Conservation (phyloP, 1,284 basidiomycete genomes). For the Tilletiopsis washingtonensis region DNA sequence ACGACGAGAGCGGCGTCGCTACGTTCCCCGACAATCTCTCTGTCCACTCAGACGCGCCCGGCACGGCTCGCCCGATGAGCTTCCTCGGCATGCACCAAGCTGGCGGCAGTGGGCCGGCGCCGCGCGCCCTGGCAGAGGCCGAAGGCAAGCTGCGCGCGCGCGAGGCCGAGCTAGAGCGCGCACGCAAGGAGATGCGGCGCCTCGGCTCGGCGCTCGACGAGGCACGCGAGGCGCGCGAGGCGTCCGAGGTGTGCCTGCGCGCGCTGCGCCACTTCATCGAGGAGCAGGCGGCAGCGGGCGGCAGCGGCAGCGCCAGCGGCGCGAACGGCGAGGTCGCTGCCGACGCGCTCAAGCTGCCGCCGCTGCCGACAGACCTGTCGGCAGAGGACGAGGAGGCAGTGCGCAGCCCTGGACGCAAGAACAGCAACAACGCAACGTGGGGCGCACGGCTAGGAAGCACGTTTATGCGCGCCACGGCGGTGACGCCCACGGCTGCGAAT, state of each 20-base stretch:
- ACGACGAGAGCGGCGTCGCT: no score
- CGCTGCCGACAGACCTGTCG: conserved; percentile 31
- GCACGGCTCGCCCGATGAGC: neutral
- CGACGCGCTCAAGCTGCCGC: conserved; percentile 31
- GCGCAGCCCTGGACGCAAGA: no score
- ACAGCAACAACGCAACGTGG: neutral
- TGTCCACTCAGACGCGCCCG: neutral
- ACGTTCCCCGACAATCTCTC: no score
- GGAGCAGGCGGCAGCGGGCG: neutral
- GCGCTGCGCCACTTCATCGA: conserved; percentile 74
- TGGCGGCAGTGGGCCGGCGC: neutral
- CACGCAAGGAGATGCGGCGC: neutral
- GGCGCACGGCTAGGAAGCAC: neutral
- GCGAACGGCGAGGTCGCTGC: neutral
- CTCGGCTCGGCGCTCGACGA: conserved; percentile 50
- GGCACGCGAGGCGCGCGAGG: conserved; percentile 70
- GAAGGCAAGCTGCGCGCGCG: neutral
- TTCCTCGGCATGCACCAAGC: no score
- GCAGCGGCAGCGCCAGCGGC: neutral
- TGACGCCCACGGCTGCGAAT: no score
- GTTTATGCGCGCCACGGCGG: neutral
- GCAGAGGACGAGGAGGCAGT: conserved; percentile 21
- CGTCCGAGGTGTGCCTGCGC: conserved; percentile 74
- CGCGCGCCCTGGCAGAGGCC: neutral
- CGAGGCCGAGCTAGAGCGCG: neutral